A percentile compares a stretch with the other conserved stretches of the same genome.
Evolutionary conservation across 2,329 filamentous ascomycete species (phyloP).

Genomic region (Penicillium italicum): DNA sequence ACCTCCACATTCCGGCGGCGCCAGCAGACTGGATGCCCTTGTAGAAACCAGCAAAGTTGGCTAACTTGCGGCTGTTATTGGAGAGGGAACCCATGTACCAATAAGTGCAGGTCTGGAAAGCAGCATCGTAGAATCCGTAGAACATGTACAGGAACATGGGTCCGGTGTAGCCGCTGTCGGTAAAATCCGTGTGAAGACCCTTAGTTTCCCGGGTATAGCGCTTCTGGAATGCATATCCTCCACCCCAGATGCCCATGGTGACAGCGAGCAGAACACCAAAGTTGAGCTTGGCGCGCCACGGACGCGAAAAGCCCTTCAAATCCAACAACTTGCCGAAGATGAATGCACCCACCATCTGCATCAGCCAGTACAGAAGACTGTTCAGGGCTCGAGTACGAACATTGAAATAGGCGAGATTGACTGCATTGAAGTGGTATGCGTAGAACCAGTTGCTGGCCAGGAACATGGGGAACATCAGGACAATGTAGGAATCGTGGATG

Average conservation of each 20-base stretch:
- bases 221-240: constrained; percentile 73
- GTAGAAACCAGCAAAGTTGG: constrained; percentile 89
- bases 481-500: constrained; percentile 65
- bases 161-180: constrained; percentile 63
- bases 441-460: constrained; percentile 77
- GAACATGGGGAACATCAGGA: constrained; percentile 78
- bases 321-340: constrained; percentile 72
- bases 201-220: constrained; percentile 51
- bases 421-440: constrained; percentile 71
- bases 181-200: constrained; percentile 59
- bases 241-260: constrained; percentile 78
- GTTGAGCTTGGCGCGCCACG: constrained; percentile 62
- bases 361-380: constrained; percentile 71
- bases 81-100: constrained; percentile 94
- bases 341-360: constrained; percentile 73
- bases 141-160: constrained; percentile 89
- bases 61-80: constrained; percentile 87
- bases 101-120: constrained; percentile 87
- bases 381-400: constrained; percentile 73
- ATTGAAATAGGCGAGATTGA: constrained; percentile 69
- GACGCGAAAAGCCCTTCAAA: constrained; percentile 56
- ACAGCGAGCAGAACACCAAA: constrained; percentile 61
- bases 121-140: constrained; percentile 84
- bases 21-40: constrained; percentile 88
- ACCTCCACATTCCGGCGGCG: constrained; percentile 57